A percentile compares a stretch with the other conserved stretches of the same genome.
phyloP scores from a whole-genome alignment of 768 basidiomycete genomes.

The Phanerodontia chrysosporium region DNA sequence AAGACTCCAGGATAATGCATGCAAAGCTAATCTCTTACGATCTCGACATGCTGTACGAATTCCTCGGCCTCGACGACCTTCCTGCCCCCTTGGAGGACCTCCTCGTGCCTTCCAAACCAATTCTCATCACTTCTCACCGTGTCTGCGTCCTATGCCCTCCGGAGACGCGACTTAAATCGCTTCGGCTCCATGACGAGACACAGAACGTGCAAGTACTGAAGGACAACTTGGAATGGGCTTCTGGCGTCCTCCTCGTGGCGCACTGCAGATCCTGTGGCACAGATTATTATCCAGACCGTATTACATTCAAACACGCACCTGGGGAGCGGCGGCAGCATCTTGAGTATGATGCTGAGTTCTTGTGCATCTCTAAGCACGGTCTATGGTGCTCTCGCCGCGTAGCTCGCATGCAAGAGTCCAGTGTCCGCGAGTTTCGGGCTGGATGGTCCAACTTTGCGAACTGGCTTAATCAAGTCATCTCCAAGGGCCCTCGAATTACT shows the following conservation, averaged over 20 bases:
- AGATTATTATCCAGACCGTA: conserved; percentile 1
- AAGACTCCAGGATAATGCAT: neutral
- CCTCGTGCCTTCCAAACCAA: neutral
- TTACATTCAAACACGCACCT: neutral
- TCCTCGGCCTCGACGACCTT: neutral
- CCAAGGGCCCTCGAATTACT: neutral
- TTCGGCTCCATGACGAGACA: neutral
- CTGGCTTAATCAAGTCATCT: neutral
- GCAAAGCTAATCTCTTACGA: neutral
- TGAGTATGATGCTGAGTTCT: neutral
- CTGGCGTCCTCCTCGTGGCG: neutral
- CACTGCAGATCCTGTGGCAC: neutral
- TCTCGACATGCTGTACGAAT: neutral
- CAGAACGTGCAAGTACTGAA: neutral
- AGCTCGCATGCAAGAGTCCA: neutral
- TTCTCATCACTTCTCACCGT: neutral
- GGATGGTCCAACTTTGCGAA: neutral
- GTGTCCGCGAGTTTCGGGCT: neutral
- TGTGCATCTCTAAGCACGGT: conserved; percentile 4
- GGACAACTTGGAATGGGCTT: neutral
- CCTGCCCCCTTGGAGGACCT: neutral
- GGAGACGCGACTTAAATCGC: neutral
- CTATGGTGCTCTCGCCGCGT: neutral
- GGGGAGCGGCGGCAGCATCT: neutral
- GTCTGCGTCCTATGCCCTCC: neutral